These are phyloP conservation scores for Termitomyces sp. DNA, from an alignment of 768 basidiomycete genomes.

Conservation along the genomic window DNA sequence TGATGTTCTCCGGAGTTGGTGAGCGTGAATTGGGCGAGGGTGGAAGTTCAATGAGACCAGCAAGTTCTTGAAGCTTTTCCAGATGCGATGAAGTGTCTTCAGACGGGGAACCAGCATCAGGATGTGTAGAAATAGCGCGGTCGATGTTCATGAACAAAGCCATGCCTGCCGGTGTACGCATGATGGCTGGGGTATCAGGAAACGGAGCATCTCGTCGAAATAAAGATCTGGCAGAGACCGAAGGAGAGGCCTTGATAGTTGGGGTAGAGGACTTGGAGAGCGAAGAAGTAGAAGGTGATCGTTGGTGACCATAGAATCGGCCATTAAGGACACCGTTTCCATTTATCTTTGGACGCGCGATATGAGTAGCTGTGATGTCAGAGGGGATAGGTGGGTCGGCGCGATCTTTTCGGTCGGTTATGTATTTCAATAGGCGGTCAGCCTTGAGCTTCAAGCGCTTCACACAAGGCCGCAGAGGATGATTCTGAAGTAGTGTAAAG, in stretches of 20 bases:
- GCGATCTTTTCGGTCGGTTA: conserved; percentile 85
- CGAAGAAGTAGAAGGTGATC: conserved; percentile 32
- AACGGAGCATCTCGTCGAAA: conserved; percentile 45
- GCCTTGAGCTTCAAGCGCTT: conserved; percentile 79
- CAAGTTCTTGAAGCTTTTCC: conserved; percentile 30
- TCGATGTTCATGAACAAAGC: conserved; percentile 56
- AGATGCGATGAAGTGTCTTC: conserved; percentile 12
- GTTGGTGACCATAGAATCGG: conserved; percentile 26
- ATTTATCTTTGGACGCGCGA: conserved; percentile 30
- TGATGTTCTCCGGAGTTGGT: conserved; percentile 15
- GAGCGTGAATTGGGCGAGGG: conserved; percentile 23
- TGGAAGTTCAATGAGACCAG: conserved; percentile 29
- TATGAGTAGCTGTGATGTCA: conserved; percentile 27
- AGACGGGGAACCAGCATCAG: conserved; percentile 4
- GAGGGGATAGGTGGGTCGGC: conserved; percentile 62
- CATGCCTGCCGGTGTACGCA: conserved; percentile 76
- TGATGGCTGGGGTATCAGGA: conserved; percentile 59
- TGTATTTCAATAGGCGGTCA: conserved; percentile 78
- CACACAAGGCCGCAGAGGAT: conserved; percentile 82
- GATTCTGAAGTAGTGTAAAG: conserved; percentile 45
- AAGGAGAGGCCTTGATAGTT: conserved; percentile 20
- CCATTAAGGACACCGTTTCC: conserved; percentile 40
- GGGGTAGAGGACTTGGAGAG: conserved; percentile 24
- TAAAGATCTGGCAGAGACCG: conserved; percentile 17
- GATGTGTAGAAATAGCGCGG: conserved; percentile 31